Conservation (phyloP, 1,284 basidiomycete genomes). For the Rhodotorula sp. region DNA sequence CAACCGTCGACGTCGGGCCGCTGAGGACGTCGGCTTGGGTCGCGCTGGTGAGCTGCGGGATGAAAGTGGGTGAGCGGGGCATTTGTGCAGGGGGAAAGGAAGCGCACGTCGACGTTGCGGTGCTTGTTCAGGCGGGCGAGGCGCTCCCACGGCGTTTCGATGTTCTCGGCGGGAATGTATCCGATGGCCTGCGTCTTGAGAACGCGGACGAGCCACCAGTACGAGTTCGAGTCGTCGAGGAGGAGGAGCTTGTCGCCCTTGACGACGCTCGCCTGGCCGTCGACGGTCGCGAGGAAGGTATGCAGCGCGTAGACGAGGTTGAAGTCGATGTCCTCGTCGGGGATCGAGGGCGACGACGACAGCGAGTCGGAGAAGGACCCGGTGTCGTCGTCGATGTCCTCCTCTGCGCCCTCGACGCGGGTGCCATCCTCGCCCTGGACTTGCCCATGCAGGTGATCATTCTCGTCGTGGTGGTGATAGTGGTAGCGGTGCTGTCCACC, state of each 20-base stretch:
- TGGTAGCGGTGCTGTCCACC: slow-evolving; percentile 2
- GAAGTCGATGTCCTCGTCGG: slow-evolving; percentile 87
- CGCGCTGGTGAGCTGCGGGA: slow-evolving; percentile 46
- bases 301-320: slow-evolving; percentile 85
- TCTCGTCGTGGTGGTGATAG: not conserved
- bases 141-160: slow-evolving; percentile 96
- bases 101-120: slow-evolving; percentile 88
- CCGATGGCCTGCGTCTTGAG: slow-evolving; percentile 98
- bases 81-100: not conserved
- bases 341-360: slow-evolving; percentile 78
- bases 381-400: slow-evolving; percentile 30
- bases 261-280: slow-evolving; percentile 93
- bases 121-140: slow-evolving; percentile 96
- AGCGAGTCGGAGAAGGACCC: slow-evolving; percentile 48
- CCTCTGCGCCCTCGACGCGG: slow-evolving; percentile 26
- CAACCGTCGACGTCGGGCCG: slow-evolving; percentile 46
- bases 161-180: slow-evolving; percentile 98
- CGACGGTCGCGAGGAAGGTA: slow-evolving; percentile 91
- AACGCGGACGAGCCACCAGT: slow-evolving; percentile 97
- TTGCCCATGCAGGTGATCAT: slow-evolving; percentile 7
- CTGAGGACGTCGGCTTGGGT: slow-evolving; percentile 49
- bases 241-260: slow-evolving; percentile 91
- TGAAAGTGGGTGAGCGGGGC: slow-evolving; percentile 11
- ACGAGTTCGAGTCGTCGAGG: slow-evolving; percentile 94
- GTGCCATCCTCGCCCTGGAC: slow-evolving; percentile 3